A percentile compares a stretch with the other conserved stretches of the same genome.
phyloP scores from a whole-genome alignment of 176 grass and related monocot genomes.

The Alopecurus myosuroides region DNA sequence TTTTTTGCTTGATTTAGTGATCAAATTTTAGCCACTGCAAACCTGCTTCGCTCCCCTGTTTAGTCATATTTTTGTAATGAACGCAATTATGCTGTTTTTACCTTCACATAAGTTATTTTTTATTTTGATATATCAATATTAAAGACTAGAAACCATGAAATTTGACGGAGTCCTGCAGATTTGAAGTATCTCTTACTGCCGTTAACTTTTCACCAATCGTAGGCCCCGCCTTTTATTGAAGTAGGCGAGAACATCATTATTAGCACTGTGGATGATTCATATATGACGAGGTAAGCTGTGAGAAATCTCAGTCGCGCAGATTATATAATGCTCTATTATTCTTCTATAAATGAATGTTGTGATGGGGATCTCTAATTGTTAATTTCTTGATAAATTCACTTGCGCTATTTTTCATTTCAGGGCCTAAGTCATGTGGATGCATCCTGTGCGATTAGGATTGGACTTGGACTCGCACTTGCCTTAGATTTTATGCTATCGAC shows the following conservation, averaged over 20 bases:
- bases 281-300: constrained; percentile 65
- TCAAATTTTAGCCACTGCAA: neutral
- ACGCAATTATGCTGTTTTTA: neutral
- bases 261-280: constrained; percentile 84
- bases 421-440: constrained; percentile 16
- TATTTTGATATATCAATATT: no score
- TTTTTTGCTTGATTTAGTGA: neutral
- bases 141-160: neutral
- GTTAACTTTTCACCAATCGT: constrained; percentile 13
- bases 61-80: neutral
- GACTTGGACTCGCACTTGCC: neutral
- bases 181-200: neutral
- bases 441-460: no score
- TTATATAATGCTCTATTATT: neutral
- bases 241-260: constrained; percentile 71
- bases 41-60: neutral
- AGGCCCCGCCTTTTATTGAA: constrained; percentile 90
- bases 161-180: neutral
- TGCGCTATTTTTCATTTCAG: constrained; percentile 33
- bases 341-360: neutral
- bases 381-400: neutral
- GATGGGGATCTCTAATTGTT: neutral
- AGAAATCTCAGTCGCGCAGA: neutral
- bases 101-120: neutral
- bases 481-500: neutral